A percentile compares a stretch with the other conserved stretches of the same genome.
Conservation (phyloP, 2,329 filamentous ascomycete species). For the Atkinsonella hypoxylon region DNA sequence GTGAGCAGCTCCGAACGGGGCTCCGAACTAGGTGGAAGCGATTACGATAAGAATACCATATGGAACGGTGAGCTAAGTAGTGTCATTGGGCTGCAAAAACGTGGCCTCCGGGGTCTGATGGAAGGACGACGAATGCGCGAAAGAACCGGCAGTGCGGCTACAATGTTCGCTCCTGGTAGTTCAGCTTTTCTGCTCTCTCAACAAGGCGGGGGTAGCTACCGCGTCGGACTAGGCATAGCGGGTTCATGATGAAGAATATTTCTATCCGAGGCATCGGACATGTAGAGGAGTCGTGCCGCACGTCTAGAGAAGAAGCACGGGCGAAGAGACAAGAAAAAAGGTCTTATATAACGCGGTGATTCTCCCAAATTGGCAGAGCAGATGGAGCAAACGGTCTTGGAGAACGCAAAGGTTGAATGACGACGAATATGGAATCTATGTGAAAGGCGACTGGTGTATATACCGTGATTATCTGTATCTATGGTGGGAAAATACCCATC, state of each 20-base stretch:
- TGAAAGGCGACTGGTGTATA: slow-evolving; percentile 4
- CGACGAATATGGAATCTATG: background rate
- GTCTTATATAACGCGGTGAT: too few relatives aligned
- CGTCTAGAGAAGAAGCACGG: background rate
- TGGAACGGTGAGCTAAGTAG: slow-evolving; percentile 78
- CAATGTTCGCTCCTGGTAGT: slow-evolving; percentile 12
- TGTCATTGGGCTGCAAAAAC: slow-evolving; percentile 90
- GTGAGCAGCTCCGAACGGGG: slow-evolving; percentile 45
- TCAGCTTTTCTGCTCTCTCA: slow-evolving; percentile 10
- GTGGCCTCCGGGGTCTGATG: slow-evolving; percentile 85
- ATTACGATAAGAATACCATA: slow-evolving; percentile 35
- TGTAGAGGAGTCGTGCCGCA: background rate
- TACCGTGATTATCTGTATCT: background rate
- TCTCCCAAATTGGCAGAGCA: background rate
- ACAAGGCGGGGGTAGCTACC: slow-evolving; percentile 17
- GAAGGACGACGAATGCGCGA: slow-evolving; percentile 81
- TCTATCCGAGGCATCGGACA: background rate
- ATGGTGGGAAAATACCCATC: background rate
- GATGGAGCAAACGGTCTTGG: background rate
- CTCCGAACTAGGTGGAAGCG: slow-evolving; percentile 39
- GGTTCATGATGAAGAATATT: slow-evolving; percentile 22
- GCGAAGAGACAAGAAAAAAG: background rate
- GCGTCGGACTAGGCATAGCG: slow-evolving; percentile 43
- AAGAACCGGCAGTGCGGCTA: slow-evolving; percentile 32
- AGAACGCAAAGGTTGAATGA: background rate